A percentile compares a stretch with the other conserved stretches of the same genome.
Conservation (phyloP, 805 yeast species). For the Ogataea corticis region DNA sequence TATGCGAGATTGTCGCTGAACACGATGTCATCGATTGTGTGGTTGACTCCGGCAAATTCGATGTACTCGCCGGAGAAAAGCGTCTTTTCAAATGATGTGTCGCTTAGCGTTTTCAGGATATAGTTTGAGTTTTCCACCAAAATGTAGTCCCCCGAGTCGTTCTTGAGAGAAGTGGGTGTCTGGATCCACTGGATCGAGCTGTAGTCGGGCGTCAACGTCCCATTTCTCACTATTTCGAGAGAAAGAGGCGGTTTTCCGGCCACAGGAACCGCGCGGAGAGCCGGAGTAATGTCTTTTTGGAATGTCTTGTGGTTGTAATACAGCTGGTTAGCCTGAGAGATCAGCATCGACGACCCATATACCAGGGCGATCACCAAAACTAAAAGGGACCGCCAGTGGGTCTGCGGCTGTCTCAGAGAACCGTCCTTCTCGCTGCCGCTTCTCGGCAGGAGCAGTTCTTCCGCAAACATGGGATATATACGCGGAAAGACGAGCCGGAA, state of each 20-base stretch:
- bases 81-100: constrained; percentile 42
- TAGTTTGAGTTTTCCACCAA: constrained; percentile 49
- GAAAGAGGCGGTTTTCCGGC: constrained; percentile 32
- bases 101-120: constrained; percentile 52
- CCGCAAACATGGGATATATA: constrained; percentile 4
- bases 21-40: constrained; percentile 51
- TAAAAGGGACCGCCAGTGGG: constrained; percentile 11
- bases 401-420: constrained; percentile 1
- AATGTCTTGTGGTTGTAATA: constrained; percentile 13
- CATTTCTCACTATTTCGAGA: constrained; percentile 51
- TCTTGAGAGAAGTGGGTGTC: constrained; percentile 44
- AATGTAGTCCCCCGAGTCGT: constrained; percentile 71
- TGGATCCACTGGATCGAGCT: constrained; percentile 71
- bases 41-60: constrained; percentile 37
- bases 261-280: not conserved
- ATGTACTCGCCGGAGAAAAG: constrained; percentile 54
- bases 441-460: constrained; percentile 7
- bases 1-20: constrained; percentile 67
- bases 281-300: too few species aligned
- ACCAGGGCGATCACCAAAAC: constrained; percentile 16
- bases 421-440: constrained; percentile 4
- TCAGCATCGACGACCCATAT: constrained; percentile 28
- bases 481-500: too few species aligned
- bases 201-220: constrained; percentile 52
- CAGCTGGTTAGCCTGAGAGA: constrained; percentile 20